Evolutionary conservation across 78 protist genomes (phyloP).

Genomic region (Polysphondylium violaceum): DNA sequence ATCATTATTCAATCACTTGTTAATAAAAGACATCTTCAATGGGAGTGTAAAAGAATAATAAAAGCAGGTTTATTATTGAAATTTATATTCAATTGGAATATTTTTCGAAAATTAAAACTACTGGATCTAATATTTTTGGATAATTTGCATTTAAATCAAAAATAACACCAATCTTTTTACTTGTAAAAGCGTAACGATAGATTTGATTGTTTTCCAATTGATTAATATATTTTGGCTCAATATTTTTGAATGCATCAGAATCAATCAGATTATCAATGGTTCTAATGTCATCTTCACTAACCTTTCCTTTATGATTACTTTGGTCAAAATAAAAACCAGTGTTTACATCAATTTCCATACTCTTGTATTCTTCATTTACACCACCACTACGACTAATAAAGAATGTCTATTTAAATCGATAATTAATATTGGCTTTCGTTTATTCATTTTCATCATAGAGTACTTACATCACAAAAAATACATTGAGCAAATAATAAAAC

Average conservation of each 20-base stretch:
- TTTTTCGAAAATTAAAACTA: slow-evolving; percentile 43
- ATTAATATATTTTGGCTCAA: slow-evolving; percentile 44
- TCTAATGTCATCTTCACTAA: slow-evolving; percentile 29
- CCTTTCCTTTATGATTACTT: slow-evolving; percentile 10
- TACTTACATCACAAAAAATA: too few species aligned
- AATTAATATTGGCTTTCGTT: too few species aligned
- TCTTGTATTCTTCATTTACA: slow-evolving; percentile 40
- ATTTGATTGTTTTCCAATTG: not conserved
- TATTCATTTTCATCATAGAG: too few species aligned
- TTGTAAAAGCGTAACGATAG: slow-evolving; percentile 13
- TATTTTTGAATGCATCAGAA: slow-evolving; percentile 24
- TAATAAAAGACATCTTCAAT: too few species aligned
- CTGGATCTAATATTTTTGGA: slow-evolving; percentile 55
- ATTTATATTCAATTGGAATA: slow-evolving; percentile 9
- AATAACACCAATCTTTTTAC: slow-evolving; percentile 20
- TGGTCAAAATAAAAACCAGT: slow-evolving; percentile 48
- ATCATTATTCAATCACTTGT: slow-evolving; percentile 3
- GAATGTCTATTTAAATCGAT: slow-evolving; percentile 3
- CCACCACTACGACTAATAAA: slow-evolving; percentile 54
- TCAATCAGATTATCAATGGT: not conserved
- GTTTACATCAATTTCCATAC: slow-evolving; percentile 45
- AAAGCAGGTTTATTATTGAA: not conserved
- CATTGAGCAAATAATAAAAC: too few species aligned
- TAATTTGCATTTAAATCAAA: slow-evolving; percentile 38
- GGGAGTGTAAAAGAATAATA: too few species aligned